Base-by-base conservation (phyloP, 352 stramenopile genomes). In the Hyphochytrium catenoides region DNA sequence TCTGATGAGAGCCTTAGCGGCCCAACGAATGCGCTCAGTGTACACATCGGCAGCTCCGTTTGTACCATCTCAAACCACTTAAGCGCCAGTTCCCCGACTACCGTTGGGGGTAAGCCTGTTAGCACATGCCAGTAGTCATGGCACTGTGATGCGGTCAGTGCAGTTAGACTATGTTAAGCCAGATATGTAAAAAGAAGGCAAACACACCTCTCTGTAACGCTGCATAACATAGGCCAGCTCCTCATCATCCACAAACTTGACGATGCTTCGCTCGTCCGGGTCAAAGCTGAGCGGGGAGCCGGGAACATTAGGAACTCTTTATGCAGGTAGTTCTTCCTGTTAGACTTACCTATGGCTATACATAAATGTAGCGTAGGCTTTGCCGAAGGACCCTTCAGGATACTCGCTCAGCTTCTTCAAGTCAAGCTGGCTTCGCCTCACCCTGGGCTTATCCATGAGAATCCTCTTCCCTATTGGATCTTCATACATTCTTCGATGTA, bases 101-200 rank as follows among this genome's bases (percentile, higher is more conserved):
- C 77, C 4, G 78, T 94, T 8, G 89, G 81, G 15, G 88, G 88
- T 18, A 97, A 50, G 3, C 57, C 76, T 27, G 76, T 94, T 8
- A 98, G 57, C 34, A 74, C 82, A 62, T 98, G 88, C 74, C 75
- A 95, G 51, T 93, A 94, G 57, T 97, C 89, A 50, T 98, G 89
- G n/a, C n/a, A n/a, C n/a, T 14, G 57, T 51, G 37, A 71, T 50
- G 4, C 59, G 53, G 43, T 71, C 64, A 20, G 55, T 25, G 16
- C n/a, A 14, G 26, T 40, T 23, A 29, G n/a, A 23, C 26, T 21
- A 12, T 12, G 14, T 40, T 15, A n/a, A n/a, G n/a, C n/a, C n/a
- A n/a, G n/a, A n/a, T n/a, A n/a, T n/a, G n/a, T n/a, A n/a, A n/a
- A n/a, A n/a, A n/a, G n/a, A n/a, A n/a, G n/a, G n/a, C n/a, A n/a